These are phyloP conservation scores for Picea glauca DNA, from an alignment of 75 land plant genomes.

Conservation along the genomic window DNA sequence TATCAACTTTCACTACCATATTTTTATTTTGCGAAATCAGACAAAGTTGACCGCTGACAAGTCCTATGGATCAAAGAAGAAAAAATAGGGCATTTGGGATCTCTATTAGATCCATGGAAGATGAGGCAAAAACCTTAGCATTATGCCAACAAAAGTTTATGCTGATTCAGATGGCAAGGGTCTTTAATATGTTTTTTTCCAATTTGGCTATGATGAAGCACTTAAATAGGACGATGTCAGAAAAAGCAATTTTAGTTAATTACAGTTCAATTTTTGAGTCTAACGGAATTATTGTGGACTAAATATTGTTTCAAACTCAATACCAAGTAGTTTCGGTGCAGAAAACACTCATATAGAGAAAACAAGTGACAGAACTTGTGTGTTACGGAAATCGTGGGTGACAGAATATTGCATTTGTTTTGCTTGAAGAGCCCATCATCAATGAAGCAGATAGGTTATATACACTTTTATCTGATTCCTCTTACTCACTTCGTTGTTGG, in stretches of 20 bases:
- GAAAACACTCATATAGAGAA: background rate
- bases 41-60: background rate
- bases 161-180: background rate
- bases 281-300: background rate
- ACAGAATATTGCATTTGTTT: constrained; percentile 3
- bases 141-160: background rate
- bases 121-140: background rate
- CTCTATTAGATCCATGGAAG: background rate
- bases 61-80: background rate
- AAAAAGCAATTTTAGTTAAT: background rate
- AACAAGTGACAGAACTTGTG: background rate
- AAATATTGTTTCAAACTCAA: background rate
- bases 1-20: background rate
- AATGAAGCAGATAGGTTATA: background rate
- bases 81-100: background rate
- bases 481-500: too few species aligned
- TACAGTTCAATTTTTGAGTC: background rate
- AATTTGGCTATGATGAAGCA: background rate
- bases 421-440: background rate
- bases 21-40: background rate
- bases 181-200: background rate
- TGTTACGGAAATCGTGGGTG: background rate
- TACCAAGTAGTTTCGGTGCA: background rate
- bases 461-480: too few species aligned
- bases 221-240: background rate